Evolutionary conservation across 2,329 filamentous ascomycete genomes (phyloP).

Genomic region (Bipolaris zeicola): DNA sequence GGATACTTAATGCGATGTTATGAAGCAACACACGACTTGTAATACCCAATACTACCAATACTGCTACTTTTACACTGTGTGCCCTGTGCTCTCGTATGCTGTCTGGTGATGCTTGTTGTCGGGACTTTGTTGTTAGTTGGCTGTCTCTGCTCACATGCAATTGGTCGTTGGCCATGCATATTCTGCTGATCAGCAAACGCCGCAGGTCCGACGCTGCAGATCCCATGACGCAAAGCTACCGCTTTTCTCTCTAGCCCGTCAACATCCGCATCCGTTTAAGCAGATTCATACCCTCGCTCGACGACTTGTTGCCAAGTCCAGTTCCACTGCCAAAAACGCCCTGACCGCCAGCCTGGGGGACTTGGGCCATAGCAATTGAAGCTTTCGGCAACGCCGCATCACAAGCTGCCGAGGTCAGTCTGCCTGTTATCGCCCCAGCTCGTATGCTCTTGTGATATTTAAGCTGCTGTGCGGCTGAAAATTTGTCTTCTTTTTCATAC

Average conservation of each 20-base stretch:
- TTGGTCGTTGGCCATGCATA: slow-evolving; percentile 28
- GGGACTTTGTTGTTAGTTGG: background rate
- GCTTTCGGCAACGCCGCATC: slow-evolving; percentile 37
- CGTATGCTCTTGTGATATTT: slow-evolving; percentile 20
- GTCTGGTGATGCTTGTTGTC: too few species aligned
- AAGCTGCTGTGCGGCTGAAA: slow-evolving; percentile 32
- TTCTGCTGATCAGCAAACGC: slow-evolving; percentile 32
- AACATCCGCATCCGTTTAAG: slow-evolving; percentile 21
- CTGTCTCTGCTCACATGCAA: slow-evolving; percentile 3
- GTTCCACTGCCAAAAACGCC: background rate
- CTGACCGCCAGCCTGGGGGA: slow-evolving; percentile 14
- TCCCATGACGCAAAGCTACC: slow-evolving; percentile 4
- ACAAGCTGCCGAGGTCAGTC: slow-evolving; percentile 45
- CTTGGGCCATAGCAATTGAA: slow-evolving; percentile 19
- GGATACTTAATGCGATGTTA: slow-evolving; percentile 44
- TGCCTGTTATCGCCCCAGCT: slow-evolving; percentile 24
- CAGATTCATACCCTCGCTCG: slow-evolving; percentile 19
- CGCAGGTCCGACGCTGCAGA: slow-evolving; percentile 2
- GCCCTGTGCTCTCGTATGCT: background rate
- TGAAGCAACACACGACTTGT: slow-evolving; percentile 43
- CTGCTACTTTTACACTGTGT: slow-evolving; percentile 4
- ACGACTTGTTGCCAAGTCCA: background rate
- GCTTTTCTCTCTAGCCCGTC: slow-evolving; percentile 7
- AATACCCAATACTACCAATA: slow-evolving; percentile 38
- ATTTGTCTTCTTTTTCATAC: slow-evolving; percentile 12